Conservation (phyloP, 2,329 filamentous ascomycete genomes). For the Plenodomus biglobosus region DNA sequence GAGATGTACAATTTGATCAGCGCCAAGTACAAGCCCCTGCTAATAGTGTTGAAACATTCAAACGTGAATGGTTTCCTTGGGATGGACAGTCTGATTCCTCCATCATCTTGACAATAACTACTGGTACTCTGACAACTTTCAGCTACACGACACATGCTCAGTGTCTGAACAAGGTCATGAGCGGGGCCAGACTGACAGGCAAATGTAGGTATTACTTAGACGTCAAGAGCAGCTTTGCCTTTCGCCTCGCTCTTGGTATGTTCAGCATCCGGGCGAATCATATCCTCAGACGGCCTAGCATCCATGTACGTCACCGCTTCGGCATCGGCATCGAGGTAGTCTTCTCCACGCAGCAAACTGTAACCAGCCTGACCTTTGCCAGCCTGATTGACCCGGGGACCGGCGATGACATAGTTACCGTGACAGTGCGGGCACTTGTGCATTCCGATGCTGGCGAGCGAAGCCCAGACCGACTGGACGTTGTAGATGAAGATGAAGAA, state of each 20-base stretch:
- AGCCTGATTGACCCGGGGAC: neutral
- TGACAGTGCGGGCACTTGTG: constrained; percentile 23
- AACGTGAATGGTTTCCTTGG: no score
- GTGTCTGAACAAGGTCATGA: neutral
- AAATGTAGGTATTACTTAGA: no score
- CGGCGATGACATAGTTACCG: constrained; percentile 5
- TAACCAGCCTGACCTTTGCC: constrained; percentile 10
- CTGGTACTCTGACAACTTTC: no score
- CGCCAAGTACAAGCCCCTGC: no score
- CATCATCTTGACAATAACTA: no score
- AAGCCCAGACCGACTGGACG: neutral
- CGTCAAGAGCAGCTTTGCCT: constrained; percentile 11
- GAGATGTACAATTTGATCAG: no score
- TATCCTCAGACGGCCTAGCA: constrained; percentile 9
- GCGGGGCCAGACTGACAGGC: neutral
- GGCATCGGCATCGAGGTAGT: constrained; percentile 18
- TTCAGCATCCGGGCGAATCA: constrained; percentile 6
- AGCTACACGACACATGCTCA: no score
- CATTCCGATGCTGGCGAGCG: neutral
- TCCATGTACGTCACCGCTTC: constrained; percentile 14
- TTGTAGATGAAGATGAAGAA: constrained; percentile 12
- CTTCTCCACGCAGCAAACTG: constrained; percentile 20
- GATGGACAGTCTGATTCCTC: no score
- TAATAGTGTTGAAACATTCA: no score
- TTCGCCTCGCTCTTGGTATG: constrained; percentile 7